Evolutionary conservation across 1,139 yeast species (phyloP).

Genomic region (Yarrowia galli): DNA sequence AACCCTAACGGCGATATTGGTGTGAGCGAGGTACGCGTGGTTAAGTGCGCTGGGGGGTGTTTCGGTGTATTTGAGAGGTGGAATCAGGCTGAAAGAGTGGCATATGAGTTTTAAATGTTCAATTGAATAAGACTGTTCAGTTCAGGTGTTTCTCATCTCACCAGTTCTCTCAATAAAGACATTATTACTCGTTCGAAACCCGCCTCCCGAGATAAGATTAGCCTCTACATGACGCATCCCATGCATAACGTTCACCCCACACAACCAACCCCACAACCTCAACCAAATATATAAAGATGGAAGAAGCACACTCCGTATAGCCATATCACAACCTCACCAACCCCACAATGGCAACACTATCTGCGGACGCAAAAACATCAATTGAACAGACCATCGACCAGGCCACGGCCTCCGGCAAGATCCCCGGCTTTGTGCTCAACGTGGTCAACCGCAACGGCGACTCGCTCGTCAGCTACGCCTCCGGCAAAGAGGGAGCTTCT

Average conservation of each 20-base stretch:
- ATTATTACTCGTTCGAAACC: too few species aligned
- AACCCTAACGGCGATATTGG: conserved; percentile 13
- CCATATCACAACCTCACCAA: neutral
- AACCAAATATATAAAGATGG: neutral
- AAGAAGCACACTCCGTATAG: neutral
- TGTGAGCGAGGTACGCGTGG: neutral
- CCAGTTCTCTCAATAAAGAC: neutral
- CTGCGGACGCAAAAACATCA: neutral
- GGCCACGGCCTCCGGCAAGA: conserved; percentile 15
- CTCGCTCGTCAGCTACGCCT: conserved; percentile 39
- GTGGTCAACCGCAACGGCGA: conserved; percentile 26
- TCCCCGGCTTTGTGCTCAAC: conserved; percentile 32
- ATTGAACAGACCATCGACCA: conserved; percentile 12
- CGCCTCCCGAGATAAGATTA: too few species aligned
- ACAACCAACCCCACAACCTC: neutral
- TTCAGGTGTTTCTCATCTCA: too few species aligned
- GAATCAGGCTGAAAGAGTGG: neutral
- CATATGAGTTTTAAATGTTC: neutral
- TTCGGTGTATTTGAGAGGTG: too few species aligned
- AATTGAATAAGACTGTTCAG: too few species aligned
- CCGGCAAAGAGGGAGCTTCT: conserved; percentile 45
- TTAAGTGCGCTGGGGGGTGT: neutral
- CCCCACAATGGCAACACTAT: conserved; percentile 18
- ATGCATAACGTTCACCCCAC: neutral
- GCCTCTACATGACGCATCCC: neutral